Base-by-base conservation (phyloP, 1,139 yeast genomes). In the Yamadazyma pseudoaaseri region DNA sequence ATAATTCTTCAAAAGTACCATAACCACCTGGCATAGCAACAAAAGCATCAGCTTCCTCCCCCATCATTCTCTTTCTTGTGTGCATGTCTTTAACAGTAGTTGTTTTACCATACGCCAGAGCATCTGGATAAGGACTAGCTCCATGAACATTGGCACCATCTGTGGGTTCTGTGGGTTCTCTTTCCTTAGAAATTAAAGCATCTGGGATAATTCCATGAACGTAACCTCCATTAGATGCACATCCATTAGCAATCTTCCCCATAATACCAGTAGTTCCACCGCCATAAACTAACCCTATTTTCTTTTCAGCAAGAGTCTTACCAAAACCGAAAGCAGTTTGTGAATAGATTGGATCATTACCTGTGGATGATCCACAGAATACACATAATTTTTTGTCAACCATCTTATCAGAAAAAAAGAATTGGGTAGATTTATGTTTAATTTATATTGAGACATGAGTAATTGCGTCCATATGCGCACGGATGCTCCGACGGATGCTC, bases 21-120 rank as follows among this genome's bases (percentile, higher is more conserved):
- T 81, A 86, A 9, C 96, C 96, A 41, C 96, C 96, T 12, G 96
- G 96, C 62, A 87, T 69, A 1, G 96, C 95, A 33, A 87, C 76
- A 56, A 87, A 87, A 0, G 94, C 95, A 47, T 80, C 79, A n/a
- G 94, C 81, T 56, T 83, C 89, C 52, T 77, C 74, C 12, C 90
- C 95, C 96, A 87, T 87, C 68, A 84, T 54, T 54, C 81, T 71
- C 65, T 87, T 87, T 54, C 96, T 74, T 3, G 95, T 83, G 60
- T 87, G 96, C 96, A 87, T 87, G 52, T 86, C 95, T 36, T 77
- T 74, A 4, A 87, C 96, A 48, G 87, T 68, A 0, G 90, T 82
- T 11, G 95, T 84, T 49, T 76, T 74, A 26, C 96, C 96, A 52
- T 83, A 86, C 37, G 72, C 69, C 28, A 65, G 63, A 29, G 76